These are phyloP conservation scores for Prunella vulgaris DNA, from an alignment of 257 asterid genomes.

Conservation along the genomic window DNA sequence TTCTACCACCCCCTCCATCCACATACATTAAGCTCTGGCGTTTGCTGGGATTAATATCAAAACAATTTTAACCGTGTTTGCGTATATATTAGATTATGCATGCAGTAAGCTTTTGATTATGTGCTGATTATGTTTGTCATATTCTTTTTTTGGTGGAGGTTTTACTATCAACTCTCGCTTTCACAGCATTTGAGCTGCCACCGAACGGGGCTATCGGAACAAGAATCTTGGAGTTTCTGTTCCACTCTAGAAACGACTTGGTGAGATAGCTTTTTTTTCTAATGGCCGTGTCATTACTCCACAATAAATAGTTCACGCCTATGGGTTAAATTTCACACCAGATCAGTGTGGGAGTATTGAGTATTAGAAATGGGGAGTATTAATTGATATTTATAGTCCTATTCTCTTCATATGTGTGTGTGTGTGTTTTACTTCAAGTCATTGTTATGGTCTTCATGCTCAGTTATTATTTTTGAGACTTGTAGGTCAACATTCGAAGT, in stretches of 20 bases:
- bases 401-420: background rate
- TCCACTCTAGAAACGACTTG: slow-evolving; percentile 96
- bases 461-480: background rate
- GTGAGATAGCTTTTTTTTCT: slow-evolving; percentile 38
- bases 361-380: background rate
- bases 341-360: background rate
- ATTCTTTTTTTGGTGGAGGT: slow-evolving; percentile 51
- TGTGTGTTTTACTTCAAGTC: background rate
- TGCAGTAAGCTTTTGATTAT: slow-evolving; percentile 8
- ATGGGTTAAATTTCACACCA: background rate
- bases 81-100: slow-evolving; percentile 2
- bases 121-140: slow-evolving; percentile 25
- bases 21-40: background rate
- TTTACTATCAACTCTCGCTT: slow-evolving; percentile 84
- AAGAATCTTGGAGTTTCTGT: slow-evolving; percentile 76
- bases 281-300: background rate
- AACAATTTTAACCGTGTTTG: background rate
- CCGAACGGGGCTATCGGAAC: slow-evolving; percentile 94
- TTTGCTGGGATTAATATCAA: background rate
- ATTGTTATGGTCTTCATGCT: slow-evolving; percentile 14
- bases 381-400: background rate
- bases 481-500: slow-evolving; percentile 96
- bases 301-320: background rate
- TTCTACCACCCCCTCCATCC: background rate
- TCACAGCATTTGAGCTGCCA: slow-evolving; percentile 97